These are phyloP conservation scores for Trichoderma oligosporum DNA, from an alignment of 2,329 filamentous ascomycete species.

Conservation along the genomic window DNA sequence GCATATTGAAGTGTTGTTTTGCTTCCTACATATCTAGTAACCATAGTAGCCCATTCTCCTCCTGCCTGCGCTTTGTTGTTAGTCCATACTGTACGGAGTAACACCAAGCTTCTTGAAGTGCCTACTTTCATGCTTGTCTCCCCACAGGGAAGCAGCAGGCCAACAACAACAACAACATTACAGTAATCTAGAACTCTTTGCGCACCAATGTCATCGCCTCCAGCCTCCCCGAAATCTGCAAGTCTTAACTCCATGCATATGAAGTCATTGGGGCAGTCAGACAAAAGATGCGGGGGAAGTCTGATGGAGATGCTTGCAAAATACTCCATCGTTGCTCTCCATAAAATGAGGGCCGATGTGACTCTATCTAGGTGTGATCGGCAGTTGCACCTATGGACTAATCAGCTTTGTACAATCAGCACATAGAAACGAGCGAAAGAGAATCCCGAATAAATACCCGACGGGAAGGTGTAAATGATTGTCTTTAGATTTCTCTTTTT, in stretches of 20 bases:
- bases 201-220: conserved; percentile 10
- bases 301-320: background rate
- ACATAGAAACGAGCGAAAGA: background rate
- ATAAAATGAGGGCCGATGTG: conserved; percentile 15
- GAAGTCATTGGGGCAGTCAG: conserved; percentile 12
- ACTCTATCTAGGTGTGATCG: conserved; percentile 10
- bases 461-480: conserved; percentile 11
- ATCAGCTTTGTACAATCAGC: background rate
- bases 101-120: conserved; percentile 14
- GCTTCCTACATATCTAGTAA: no score
- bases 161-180: background rate
- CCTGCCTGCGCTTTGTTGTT: background rate
- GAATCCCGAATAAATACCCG: conserved; percentile 15
- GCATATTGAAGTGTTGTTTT: background rate
- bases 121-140: conserved; percentile 14
- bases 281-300: conserved; percentile 14
- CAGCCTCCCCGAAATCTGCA: conserved; percentile 1
- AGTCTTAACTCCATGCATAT: background rate
- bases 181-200: background rate
- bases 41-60: background rate
- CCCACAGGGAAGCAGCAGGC: background rate
- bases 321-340: conserved; percentile 9
- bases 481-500: background rate
- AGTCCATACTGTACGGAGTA: no score
- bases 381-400: background rate